phyloP scores from a whole-genome alignment of 1,139 yeast species.

The Diutina neorugosa region DNA sequence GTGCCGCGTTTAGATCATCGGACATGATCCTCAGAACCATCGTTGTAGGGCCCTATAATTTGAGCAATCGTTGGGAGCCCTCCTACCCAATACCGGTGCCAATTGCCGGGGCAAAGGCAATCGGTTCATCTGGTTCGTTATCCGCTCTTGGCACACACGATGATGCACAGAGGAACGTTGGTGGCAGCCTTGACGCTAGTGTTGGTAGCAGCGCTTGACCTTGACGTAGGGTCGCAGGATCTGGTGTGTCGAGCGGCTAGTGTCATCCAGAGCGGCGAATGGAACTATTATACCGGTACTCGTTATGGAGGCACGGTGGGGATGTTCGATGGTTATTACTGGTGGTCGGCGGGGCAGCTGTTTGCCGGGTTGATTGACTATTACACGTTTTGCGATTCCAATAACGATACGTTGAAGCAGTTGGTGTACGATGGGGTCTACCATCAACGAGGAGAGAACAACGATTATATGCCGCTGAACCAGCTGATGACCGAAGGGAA shows the following conservation, averaged over 20 bases:
- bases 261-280: conserved; percentile 48
- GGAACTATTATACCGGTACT: conserved; percentile 61
- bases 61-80: not conserved
- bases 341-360: conserved; percentile 90
- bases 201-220: not conserved
- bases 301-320: conserved; percentile 66
- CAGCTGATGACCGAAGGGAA: conserved; percentile 77
- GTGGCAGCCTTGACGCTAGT: not conserved
- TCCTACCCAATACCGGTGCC: no score
- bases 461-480: conserved; percentile 64
- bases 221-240: conserved; percentile 8
- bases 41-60: no score
- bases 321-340: conserved; percentile 63
- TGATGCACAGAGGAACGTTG: not conserved
- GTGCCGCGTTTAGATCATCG: not conserved
- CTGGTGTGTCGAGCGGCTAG: conserved; percentile 49
- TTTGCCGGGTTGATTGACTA: conserved; percentile 70
- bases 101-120: no score
- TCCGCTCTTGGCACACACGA: no score
- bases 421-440: conserved; percentile 27
- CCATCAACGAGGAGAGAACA: conserved; percentile 53
- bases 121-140: no score
- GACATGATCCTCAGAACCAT: no score
- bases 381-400: conserved; percentile 45
- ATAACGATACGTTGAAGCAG: conserved; percentile 38